Conservation (phyloP, 23 red algal species). For the Gracilaria caudata region DNA sequence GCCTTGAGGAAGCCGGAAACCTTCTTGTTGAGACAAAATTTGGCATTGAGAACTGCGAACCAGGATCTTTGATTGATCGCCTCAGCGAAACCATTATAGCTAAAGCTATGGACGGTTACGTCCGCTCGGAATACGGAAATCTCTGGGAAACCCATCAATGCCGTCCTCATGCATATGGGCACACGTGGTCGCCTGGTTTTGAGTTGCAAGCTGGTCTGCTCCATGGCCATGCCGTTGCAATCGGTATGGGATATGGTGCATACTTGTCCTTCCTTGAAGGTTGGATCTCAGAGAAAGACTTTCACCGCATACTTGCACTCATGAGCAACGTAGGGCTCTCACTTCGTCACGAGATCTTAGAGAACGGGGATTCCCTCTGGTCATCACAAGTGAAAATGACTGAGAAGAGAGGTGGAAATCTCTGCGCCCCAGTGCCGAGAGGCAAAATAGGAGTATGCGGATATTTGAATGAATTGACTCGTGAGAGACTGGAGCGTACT, state of each 20-base stretch:
- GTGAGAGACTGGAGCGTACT: constrained; percentile 51
- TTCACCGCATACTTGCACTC: constrained; percentile 72
- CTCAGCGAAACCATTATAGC: constrained; percentile 75
- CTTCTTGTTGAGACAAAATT: constrained; percentile 67
- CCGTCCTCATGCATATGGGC: constrained; percentile 77
- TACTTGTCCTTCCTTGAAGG: constrained; percentile 67
- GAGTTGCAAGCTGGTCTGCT: constrained; percentile 77
- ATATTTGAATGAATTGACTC: constrained; percentile 64
- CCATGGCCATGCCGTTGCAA: constrained; percentile 76
- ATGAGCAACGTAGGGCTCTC: constrained; percentile 70
- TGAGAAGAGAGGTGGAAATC: constrained; percentile 79
- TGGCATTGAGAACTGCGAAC: constrained; percentile 59
- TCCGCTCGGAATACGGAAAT: constrained; percentile 78
- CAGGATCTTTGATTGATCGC: constrained; percentile 52
- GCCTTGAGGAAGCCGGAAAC: constrained; percentile 56
- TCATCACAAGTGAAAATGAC: constrained; percentile 77
- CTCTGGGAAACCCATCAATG: constrained; percentile 84
- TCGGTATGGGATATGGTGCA: constrained; percentile 81
- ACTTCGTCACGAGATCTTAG: constrained; percentile 62
- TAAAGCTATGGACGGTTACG: constrained; percentile 83
- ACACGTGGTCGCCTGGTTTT: constrained; percentile 82
- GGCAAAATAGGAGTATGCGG: constrained; percentile 69
- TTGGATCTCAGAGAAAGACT: constrained; percentile 71
- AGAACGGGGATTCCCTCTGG: constrained; percentile 66
- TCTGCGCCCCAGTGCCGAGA: constrained; percentile 67